These are phyloP conservation scores for Backusella tuberculispora DNA, from an alignment of 192 early-diverging fungal genomes.

Conservation along the genomic window DNA sequence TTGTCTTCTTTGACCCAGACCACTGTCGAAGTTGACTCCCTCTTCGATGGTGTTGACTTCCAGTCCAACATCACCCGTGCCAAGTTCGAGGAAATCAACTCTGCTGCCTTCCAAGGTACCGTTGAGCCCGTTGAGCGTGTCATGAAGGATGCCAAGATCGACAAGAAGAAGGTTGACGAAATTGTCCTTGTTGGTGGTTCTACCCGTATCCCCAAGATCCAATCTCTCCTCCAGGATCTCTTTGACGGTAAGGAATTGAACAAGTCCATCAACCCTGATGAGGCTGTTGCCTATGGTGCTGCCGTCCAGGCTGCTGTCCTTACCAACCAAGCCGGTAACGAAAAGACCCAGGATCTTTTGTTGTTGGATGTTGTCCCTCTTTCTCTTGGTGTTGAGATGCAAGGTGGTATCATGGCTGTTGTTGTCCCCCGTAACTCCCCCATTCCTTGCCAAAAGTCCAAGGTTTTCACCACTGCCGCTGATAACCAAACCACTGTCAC, in stretches of 20 bases:
- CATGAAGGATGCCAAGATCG: slow-evolving; percentile 74
- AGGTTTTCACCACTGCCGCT: slow-evolving; percentile 80
- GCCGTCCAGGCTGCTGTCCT: slow-evolving; percentile 98
- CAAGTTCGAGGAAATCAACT: slow-evolving; percentile 82
- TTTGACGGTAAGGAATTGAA: slow-evolving; percentile 99
- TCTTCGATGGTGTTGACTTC: slow-evolving; percentile 78
- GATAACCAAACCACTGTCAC: slow-evolving; percentile 87
- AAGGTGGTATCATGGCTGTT: slow-evolving; percentile 83
- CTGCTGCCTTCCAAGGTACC: slow-evolving; percentile 64
- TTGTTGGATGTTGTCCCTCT: slow-evolving; percentile 86
- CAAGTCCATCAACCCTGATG: slow-evolving; percentile 98
- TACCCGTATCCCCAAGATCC: slow-evolving; percentile 98
- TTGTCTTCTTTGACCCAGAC: slow-evolving; percentile 74
- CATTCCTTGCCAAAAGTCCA: slow-evolving; percentile 82
- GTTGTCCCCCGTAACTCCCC: slow-evolving; percentile 85
- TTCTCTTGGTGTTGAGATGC: slow-evolving; percentile 84
- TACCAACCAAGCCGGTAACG: slow-evolving; percentile 60
- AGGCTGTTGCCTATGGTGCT: slow-evolving; percentile 98
- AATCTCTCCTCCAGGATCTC: slow-evolving; percentile 89
- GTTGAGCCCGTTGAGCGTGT: slow-evolving; percentile 74
- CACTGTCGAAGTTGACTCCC: slow-evolving; percentile 75
- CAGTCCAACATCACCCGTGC: slow-evolving; percentile 77
- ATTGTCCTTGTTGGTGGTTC: slow-evolving; percentile 98
- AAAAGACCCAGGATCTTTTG: slow-evolving; percentile 71
- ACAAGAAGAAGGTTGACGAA: slow-evolving; percentile 80